These are phyloP conservation scores for Sporothrix brasiliensis DNA, from an alignment of 2,329 filamentous ascomycete species.

Conservation along the genomic window DNA sequence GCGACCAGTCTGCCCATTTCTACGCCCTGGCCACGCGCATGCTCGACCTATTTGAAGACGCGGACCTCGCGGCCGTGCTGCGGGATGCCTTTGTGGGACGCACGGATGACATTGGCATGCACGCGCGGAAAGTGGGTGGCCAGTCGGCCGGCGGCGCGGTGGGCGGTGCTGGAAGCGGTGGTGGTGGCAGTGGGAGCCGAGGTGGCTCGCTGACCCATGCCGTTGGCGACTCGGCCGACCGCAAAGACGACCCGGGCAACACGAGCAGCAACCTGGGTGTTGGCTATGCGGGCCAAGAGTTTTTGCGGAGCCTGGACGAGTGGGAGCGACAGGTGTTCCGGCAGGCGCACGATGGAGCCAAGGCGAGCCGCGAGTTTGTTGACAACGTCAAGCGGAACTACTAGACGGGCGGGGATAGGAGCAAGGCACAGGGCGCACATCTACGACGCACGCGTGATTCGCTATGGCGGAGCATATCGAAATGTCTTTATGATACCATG, in stretches of 20 bases:
- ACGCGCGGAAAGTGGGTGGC: conserved; percentile 81
- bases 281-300: conserved; percentile 72
- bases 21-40: conserved; percentile 84
- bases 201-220: conserved; percentile 48
- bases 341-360: conserved; percentile 72
- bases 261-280: conserved; percentile 54
- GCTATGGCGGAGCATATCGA: neutral
- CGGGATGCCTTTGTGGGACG: conserved; percentile 78
- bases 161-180: conserved; percentile 47
- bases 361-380: conserved; percentile 70
- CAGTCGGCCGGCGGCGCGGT: conserved; percentile 54
- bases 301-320: conserved; percentile 85
- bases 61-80: conserved; percentile 72
- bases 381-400: conserved; percentile 58
- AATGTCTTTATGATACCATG: conserved; percentile 15
- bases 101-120: conserved; percentile 80
- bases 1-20: conserved; percentile 82
- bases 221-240: conserved; percentile 38
- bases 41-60: conserved; percentile 86
- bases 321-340: conserved; percentile 79
- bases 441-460: neutral
- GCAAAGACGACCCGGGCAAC: conserved; percentile 63
- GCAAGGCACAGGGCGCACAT: neutral
- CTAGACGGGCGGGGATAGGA: neutral
- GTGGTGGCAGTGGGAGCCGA: conserved; percentile 52